Percentiles rank a stretch among this genome's conserved stretches.
These are phyloP conservation scores for Citrus inodora DNA, from an alignment of 345 rosid species.

Conservation along the genomic window DNA sequence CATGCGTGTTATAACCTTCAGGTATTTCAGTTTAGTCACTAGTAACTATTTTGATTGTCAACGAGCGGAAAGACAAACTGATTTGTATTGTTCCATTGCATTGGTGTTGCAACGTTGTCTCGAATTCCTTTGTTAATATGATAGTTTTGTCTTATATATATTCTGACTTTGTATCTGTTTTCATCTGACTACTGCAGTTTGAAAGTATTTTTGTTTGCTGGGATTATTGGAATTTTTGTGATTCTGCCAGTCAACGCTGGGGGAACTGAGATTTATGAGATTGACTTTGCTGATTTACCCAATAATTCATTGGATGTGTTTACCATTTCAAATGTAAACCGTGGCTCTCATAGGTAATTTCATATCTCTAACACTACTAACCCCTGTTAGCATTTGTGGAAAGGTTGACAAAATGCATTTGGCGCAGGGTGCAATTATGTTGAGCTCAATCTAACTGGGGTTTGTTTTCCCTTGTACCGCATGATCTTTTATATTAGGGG, in stretches of 20 bases:
- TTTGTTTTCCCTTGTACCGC: not conserved
- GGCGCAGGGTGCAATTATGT: not conserved
- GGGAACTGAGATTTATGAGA: conserved; percentile 58
- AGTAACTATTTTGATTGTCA: not conserved
- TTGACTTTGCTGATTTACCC: conserved; percentile 63
- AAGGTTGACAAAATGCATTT: conserved; percentile 3
- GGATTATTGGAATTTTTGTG: conserved; percentile 77
- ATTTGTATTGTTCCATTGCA: not conserved
- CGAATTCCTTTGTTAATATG: not conserved
- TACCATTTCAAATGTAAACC: conserved; percentile 70
- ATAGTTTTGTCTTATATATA: not conserved
- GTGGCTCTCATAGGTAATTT: conserved; percentile 61
- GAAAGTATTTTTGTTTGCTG: conserved; percentile 83
- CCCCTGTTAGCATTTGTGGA: not conserved
- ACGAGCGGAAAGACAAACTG: not conserved
- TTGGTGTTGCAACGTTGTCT: not conserved
- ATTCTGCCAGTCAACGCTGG: conserved; percentile 84
- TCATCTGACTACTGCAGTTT: conserved; percentile 55
- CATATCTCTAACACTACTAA: not conserved
- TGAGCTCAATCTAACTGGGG: not conserved
- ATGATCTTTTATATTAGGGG: not conserved
- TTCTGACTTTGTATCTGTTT: conserved; percentile 15
- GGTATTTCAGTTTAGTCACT: conserved; percentile 34
- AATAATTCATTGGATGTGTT: conserved; percentile 79
- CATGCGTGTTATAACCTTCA: conserved; percentile 75